Conservation (phyloP, 2,329 filamentous ascomycete genomes). For the Lithohypha guttulata region DNA sequence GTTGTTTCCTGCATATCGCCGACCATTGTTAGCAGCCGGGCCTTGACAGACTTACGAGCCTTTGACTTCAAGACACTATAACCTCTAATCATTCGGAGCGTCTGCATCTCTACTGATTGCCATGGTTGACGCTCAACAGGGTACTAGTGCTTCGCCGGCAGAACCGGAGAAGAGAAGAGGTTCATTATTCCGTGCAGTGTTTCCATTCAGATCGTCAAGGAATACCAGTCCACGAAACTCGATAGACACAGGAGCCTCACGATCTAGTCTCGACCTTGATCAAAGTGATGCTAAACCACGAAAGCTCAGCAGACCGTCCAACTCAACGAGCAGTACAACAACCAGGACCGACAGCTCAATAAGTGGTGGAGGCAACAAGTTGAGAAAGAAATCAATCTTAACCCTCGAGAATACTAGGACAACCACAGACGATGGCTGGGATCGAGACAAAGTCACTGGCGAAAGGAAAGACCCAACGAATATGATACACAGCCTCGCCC, state of each 20-base stretch:
- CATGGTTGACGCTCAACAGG: no score
- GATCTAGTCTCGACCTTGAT: slow-evolving; percentile 4
- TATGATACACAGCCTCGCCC: slow-evolving; percentile 20
- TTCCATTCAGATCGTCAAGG: slow-evolving; percentile 6
- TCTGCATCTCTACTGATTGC: no score
- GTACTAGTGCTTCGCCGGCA: no score
- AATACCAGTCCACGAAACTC: slow-evolving; percentile 6
- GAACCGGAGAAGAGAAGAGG: slow-evolving; percentile 1
- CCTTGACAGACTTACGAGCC: no score
- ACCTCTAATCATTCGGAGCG: no score
- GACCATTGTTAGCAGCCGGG: no score
- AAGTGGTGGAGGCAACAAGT: slow-evolving; percentile 1
- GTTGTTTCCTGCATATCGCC: no score
- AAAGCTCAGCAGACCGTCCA: slow-evolving; percentile 1
- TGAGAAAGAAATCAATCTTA: background rate
- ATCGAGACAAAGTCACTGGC: slow-evolving; percentile 21
- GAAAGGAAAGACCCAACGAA: slow-evolving; percentile 21
- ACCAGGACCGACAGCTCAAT: background rate
- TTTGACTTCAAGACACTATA: no score
- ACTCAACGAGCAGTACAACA: background rate
- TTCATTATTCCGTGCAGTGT: background rate
- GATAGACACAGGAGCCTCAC: background rate
- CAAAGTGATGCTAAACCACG: background rate
- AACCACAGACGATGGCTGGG: slow-evolving; percentile 5
- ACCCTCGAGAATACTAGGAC: background rate